Conservation (phyloP, 2,329 filamentous ascomycete species). For the Pseudogymnoascus sp. region DNA sequence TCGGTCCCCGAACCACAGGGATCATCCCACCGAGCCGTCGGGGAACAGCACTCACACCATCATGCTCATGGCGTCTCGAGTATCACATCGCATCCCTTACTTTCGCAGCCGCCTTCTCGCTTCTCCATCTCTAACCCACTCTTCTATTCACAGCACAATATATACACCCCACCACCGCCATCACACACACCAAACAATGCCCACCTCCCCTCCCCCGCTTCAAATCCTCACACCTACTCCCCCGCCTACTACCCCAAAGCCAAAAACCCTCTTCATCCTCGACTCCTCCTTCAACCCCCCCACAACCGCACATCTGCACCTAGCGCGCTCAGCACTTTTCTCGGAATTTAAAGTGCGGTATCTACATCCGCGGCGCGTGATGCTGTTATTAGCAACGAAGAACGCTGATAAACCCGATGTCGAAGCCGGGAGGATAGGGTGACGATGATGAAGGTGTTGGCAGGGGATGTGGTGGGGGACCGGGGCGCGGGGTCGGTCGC, state of each 20-base stretch:
- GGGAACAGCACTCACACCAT: neutral
- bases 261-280: conserved; percentile 45
- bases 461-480: conserved; percentile 43
- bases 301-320: conserved; percentile 52
- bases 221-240: conserved; percentile 8
- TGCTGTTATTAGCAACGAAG: conserved; percentile 54
- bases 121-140: neutral
- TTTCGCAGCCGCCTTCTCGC: neutral
- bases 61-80: neutral
- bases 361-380: conserved; percentile 33
- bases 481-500: neutral
- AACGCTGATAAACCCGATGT: conserved; percentile 62
- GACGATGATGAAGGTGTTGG: conserved; percentile 65
- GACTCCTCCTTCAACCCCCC: conserved; percentile 66
- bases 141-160: neutral
- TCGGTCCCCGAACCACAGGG: neutral
- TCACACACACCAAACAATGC: neutral
- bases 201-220: conserved; percentile 6
- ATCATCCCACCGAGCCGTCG: neutral
- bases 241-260: conserved; percentile 16
- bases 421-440: conserved; percentile 65
- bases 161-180: neutral
- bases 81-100: neutral
- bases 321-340: conserved; percentile 43
- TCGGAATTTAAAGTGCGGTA: conserved; percentile 10